Evolutionary conservation across 1,284 basidiomycete species (phyloP).

Genomic region (Porodaedalea pini): DNA sequence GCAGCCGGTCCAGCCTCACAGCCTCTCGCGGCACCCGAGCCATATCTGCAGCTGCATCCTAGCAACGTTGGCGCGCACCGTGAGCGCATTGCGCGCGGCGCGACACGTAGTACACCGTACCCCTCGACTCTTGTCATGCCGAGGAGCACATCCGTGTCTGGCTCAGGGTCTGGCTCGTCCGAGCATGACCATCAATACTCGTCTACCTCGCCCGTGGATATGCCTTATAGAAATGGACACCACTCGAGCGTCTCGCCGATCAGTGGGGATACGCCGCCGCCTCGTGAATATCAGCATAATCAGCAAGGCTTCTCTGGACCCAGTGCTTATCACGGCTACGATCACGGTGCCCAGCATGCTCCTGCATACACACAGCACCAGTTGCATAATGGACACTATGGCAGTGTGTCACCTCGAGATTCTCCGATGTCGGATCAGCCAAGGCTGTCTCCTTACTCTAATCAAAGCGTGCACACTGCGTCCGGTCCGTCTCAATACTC

Average conservation of each 20-base stretch:
- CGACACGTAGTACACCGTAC: constrained; percentile 2
- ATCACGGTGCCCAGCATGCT: not conserved
- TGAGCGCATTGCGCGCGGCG: not conserved
- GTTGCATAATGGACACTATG: not conserved
- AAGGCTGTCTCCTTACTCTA: not conserved
- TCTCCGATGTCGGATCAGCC: not conserved
- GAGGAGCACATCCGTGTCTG: not conserved
- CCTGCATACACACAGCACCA: not conserved
- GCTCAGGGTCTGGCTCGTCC: not conserved
- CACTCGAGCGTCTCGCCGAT: not conserved
- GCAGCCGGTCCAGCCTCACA: not conserved
- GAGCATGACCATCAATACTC: not conserved
- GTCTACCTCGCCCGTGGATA: not conserved
- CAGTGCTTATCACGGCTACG: not conserved
- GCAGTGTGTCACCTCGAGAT: not conserved
- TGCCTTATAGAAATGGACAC: not conserved
- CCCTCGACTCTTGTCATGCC: not conserved
- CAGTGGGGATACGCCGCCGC: not conserved
- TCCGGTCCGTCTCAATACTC: not conserved
- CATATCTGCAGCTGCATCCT: not conserved
- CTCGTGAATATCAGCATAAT: not conserved
- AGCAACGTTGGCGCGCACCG: not conserved
- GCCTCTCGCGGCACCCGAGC: not conserved
- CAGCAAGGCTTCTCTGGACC: not conserved
- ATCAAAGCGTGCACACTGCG: not conserved